Evolutionary conservation across 2,329 filamentous ascomycete species (phyloP).

Genomic region (Penicillium sp.): DNA sequence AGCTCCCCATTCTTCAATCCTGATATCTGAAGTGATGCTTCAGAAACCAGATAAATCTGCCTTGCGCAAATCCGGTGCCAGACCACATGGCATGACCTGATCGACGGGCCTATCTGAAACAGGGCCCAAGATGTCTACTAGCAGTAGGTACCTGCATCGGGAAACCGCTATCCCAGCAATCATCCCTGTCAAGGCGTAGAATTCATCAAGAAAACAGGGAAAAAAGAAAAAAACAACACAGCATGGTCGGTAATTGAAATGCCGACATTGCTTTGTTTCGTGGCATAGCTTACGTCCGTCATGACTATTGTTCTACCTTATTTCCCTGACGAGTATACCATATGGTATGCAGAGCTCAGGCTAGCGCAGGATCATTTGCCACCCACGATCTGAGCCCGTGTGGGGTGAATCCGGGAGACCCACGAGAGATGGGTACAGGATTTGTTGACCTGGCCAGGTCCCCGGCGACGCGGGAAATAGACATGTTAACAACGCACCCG

Average conservation of each 20-base stretch:
- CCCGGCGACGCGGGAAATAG: not conserved
- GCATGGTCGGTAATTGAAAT: not conserved
- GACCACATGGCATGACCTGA: constrained; percentile 16
- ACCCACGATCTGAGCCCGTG: not conserved
- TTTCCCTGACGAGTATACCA: not conserved
- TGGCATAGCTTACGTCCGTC: not conserved
- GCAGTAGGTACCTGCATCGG: not conserved
- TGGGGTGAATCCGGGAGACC: not conserved
- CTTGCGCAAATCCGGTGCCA: not conserved
- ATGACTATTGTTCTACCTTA: not conserved
- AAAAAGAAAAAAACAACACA: not conserved
- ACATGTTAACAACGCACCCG: not conserved
- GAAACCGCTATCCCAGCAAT: not conserved
- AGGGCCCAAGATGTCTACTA: not conserved
- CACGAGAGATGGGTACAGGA: not conserved
- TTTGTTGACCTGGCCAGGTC: not conserved
- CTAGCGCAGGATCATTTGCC: not conserved
- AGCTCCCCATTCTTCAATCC: not conserved
- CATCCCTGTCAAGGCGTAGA: not conserved
- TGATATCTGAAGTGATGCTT: not conserved
- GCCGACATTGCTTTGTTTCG: not conserved
- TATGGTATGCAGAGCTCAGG: not conserved
- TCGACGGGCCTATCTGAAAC: constrained; percentile 9
- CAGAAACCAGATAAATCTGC: constrained; percentile 3
- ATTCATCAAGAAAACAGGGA: not conserved